A percentile compares a stretch with the other conserved stretches of the same genome.
Evolutionary conservation across 352 stramenopile genomes (phyloP).

Genomic region (Globisporangium middletonii): DNA sequence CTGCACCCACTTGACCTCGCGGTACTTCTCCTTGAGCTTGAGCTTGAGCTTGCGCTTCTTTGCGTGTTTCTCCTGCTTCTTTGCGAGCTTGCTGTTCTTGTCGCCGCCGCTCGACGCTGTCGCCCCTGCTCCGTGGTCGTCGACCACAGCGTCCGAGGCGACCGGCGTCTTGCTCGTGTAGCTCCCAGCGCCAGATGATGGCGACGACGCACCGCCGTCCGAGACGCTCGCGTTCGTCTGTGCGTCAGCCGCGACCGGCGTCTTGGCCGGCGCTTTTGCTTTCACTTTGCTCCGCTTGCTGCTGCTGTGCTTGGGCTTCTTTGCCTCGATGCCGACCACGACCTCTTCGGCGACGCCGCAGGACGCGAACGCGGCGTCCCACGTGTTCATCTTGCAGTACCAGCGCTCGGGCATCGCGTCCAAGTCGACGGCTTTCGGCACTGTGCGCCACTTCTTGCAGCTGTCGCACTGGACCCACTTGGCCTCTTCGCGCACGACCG

Average conservation of each 20-base stretch:
- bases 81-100: constrained; percentile 24
- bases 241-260: background rate
- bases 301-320: constrained; percentile 12
- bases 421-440: constrained; percentile 86
- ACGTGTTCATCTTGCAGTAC: constrained; percentile 96
- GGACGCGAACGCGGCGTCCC: constrained; percentile 78
- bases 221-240: constrained; percentile 7
- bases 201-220: constrained; percentile 28
- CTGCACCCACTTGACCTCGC: constrained; percentile 92
- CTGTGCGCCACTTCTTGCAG: constrained; percentile 94
- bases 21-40: constrained; percentile 75
- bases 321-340: constrained; percentile 11
- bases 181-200: constrained; percentile 26
- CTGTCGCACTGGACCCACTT: constrained; percentile 96
- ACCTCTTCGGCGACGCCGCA: constrained; percentile 90
- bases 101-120: background rate
- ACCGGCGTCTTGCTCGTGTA: constrained; percentile 16
- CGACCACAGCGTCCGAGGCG: background rate
- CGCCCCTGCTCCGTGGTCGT: background rate
- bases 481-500: constrained; percentile 32
- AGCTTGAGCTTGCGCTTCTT: constrained; percentile 78
- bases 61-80: constrained; percentile 62
- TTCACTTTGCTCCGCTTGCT: constrained; percentile 16
- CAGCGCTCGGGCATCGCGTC: constrained; percentile 91
- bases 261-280: constrained; percentile 13